Percentiles rank a stretch among this genome's conserved stretches.
Conservation (phyloP, 208 protist species). For the Trypanosoma scelopori region DNA sequence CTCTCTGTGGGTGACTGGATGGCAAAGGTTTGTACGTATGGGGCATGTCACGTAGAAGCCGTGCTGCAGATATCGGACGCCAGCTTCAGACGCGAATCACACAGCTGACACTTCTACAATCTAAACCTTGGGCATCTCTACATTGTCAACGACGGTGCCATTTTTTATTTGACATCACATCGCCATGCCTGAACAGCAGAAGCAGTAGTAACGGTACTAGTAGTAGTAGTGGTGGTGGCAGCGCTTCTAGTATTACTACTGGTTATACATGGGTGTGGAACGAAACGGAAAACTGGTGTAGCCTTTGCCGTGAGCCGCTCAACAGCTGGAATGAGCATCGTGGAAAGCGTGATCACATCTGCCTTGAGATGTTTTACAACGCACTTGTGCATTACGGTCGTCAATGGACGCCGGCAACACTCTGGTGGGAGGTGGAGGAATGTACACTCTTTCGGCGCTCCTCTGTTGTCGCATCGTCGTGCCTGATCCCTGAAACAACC, state of each 20-base stretch:
- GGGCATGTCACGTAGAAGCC: not conserved
- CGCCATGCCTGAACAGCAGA: not conserved
- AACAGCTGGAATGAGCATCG: conserved; percentile 71
- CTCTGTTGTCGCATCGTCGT: conserved; percentile 15
- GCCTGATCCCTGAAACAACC: not conserved
- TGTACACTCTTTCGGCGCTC: conserved; percentile 30
- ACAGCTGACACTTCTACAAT: no score
- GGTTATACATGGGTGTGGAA: conserved; percentile 29
- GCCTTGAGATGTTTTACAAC: conserved; percentile 69
- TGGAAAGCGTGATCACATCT: conserved; percentile 84
- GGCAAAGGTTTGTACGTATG: not conserved
- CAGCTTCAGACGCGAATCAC: not conserved
- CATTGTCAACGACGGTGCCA: not conserved
- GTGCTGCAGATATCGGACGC: not conserved
- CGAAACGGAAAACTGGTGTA: conserved; percentile 56
- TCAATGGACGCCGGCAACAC: conserved; percentile 31
- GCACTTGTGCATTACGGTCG: conserved; percentile 36
- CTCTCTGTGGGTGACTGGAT: no score
- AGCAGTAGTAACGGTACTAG: not conserved
- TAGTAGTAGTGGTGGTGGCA: not conserved
- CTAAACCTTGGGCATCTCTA: not conserved
- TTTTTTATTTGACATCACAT: not conserved
- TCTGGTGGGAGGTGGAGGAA: conserved; percentile 44
- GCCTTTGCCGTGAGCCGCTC: conserved; percentile 66
- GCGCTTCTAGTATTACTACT: not conserved